Evolutionary conservation across 352 stramenopile genomes (phyloP), one percentile per base, ranked within the genome.

Genomic region (Globisporangium cylindrosporum): DNA sequence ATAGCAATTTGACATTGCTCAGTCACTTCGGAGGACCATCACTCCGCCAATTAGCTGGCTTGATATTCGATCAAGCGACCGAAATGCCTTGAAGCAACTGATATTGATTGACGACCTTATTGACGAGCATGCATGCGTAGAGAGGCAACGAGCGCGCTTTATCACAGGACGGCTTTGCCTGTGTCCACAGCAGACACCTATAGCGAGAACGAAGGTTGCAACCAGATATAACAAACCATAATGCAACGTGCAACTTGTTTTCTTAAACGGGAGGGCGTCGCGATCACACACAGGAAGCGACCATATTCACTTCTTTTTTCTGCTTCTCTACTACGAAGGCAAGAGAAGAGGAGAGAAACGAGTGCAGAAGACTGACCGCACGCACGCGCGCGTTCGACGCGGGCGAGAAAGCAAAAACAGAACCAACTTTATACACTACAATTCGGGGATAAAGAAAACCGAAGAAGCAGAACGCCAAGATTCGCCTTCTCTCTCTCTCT

Each of bases 341-440:
- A 15, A n/a, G 41, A 48, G 15, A 20, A n/a, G 15, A 43, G 36
- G 18, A 38, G 12, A 43, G 36, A 43, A 18, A 43, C 53, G 54
- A 32, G 34, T 5, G 54, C 29, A 12, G 27, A 29, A 43, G 54
- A 41, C 1, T 12, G 53, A 41, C 18, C 18, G 41, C 43, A 57
- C 25, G 43, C 34, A 25, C 46, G 29, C 29, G 8, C 29, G 4
- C 29, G 4, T 7, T 14, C 46, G 6, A 25, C 5, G 10, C 18
- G 24, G 6, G 55, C 29, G 15, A 62, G 15, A 43, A 62, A 43
- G 55, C 24, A 36, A 48, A 61, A 62, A 62, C 32, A 62, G 56
- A 67, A 70, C 70, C 59, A 66, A 73, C 49, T 70, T 75, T 67
- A 80, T 71, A 77, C 66, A 74, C 72, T 69, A 75, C 69, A 77